Evolutionary conservation across 371 early-diverging fungal genomes (phyloP), one percentile per base, ranked within the genome.

Genomic region (Mucor plumbeus): DNA sequence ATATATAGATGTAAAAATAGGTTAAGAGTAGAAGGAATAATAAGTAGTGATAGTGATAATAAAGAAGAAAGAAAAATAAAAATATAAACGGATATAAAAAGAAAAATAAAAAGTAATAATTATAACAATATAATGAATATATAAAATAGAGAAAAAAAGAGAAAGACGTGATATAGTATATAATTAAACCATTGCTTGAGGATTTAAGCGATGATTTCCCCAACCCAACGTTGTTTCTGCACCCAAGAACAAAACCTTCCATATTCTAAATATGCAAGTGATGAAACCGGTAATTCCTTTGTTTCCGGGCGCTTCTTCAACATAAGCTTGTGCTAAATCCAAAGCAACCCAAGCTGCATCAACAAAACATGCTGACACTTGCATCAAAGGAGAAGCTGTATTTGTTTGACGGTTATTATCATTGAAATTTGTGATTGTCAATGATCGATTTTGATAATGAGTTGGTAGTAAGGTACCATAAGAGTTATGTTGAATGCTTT

Each of bases 201-300:
- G 59, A 21, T 40, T 65, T 13, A 59, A 15, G 17, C 58, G 60
- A 50, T 63, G 50, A 43, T 35, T 67, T 43, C 60, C 63, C 71
- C 67, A 67, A 11, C 70, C 65, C 14, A 81, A 39, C 58, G 78
- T 63, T 6, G 72, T 61, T 44, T 79, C 82, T 8, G 71, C 76
- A 10, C 79, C 75, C 15, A 76, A 53, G 39, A 82, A 77, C 36
- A 82, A 56, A 10, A 71, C 43, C 43, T 70, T 75, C 74, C 82
- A 82, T 3, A 79, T 65, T 39, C 59, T 64, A 61, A 75, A 69
- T 10, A 78, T 54, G 43, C 63, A 72, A 6, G 66, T 48, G n/a
- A 75, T 26, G 21, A 69, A 70, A 0, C 72, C 64, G 0, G 36
- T 26, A 6, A 60, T 26, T 7, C 60, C 44, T n/a, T 59, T 67